phyloP scores from a whole-genome alignment of 1,284 basidiomycete genomes.

The Melampsora americana region DNA sequence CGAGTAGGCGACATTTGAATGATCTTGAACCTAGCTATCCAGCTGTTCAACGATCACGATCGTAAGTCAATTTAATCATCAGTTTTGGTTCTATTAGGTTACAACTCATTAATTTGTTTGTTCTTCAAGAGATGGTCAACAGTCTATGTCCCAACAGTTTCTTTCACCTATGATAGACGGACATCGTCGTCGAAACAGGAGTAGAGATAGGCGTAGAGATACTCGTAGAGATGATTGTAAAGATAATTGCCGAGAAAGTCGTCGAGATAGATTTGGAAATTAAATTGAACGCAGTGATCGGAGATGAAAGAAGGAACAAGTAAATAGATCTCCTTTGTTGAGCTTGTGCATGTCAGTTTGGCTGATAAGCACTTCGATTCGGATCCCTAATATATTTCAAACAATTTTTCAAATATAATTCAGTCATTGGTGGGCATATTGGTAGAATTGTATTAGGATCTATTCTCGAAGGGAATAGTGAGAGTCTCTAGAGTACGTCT shows the following conservation, averaged over 20 bases:
- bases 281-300: no score
- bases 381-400: background rate
- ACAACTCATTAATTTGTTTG: no score
- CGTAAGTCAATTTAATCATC: background rate
- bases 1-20: no score
- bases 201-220: background rate
- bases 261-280: no score
- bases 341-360: no score
- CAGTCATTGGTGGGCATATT: slow-evolving; percentile 6
- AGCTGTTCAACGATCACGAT: background rate
- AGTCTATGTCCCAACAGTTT: slow-evolving; percentile 10
- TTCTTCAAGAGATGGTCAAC: background rate
- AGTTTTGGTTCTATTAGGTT: no score
- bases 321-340: background rate
- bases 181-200: background rate
- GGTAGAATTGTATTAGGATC: slow-evolving; percentile 34
- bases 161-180: background rate
- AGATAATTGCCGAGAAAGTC: no score
- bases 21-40: background rate
- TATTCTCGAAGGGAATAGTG: slow-evolving; percentile 11
- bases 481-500: no score
- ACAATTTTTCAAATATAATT: slow-evolving; percentile 15
- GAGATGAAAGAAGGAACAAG: background rate
- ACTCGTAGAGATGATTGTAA: no score
- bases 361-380: no score